Percentiles rank a stretch among this genome's conserved stretches.
phyloP scores from a whole-genome alignment of 768 basidiomycete species.

The Fibroporia radiculosa region DNA sequence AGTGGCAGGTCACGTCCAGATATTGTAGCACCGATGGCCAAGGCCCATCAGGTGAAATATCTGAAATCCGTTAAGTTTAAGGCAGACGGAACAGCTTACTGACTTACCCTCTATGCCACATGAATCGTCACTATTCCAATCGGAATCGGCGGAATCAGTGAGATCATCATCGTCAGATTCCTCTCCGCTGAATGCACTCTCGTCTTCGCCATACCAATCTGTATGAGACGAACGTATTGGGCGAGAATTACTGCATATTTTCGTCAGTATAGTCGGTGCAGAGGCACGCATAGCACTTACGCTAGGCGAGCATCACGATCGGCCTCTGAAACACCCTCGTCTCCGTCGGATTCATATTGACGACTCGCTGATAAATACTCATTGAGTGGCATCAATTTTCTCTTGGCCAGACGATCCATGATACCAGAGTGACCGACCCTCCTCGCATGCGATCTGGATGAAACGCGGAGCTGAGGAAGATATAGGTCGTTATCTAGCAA shows the following conservation, averaged over 20 bases:
- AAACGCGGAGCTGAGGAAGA: constrained; percentile 30
- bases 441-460: neutral
- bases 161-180: constrained; percentile 75
- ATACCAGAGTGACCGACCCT: no score
- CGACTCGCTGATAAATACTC: neutral
- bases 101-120: constrained; percentile 42
- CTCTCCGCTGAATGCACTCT: constrained; percentile 56
- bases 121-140: constrained; percentile 31
- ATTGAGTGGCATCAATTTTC: no score
- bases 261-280: neutral
- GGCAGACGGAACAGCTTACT: neutral
- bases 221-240: constrained; percentile 29
- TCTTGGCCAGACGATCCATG: no score
- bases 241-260: constrained; percentile 40
- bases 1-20: constrained; percentile 32
- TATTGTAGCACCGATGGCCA: constrained; percentile 11
- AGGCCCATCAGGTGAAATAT: neutral
- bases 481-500: constrained; percentile 46
- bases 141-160: constrained; percentile 42
- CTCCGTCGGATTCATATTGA: constrained; percentile 4
- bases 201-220: constrained; percentile 30
- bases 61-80: neutral
- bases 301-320: constrained; percentile 70
- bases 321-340: constrained; percentile 26
- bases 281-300: constrained; percentile 30